These are phyloP conservation scores for Kalmusia sp. DNA, from an alignment of 2,329 filamentous ascomycete genomes.

Conservation along the genomic window DNA sequence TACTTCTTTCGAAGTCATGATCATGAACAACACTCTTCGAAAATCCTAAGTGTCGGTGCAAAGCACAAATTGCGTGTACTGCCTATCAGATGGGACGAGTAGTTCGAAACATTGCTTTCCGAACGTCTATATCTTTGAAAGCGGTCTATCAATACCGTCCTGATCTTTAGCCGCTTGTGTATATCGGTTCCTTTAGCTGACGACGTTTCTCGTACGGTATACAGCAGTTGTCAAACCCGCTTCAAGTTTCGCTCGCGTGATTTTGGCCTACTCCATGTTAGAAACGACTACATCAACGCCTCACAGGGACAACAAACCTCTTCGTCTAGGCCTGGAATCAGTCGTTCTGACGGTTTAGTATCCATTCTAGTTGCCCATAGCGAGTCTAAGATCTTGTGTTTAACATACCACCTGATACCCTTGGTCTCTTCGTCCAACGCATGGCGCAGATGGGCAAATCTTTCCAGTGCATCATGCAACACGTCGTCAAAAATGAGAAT, in stretches of 20 bases:
- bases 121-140: background rate
- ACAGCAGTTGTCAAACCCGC: background rate
- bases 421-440: background rate
- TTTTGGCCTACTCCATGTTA: background rate
- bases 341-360: background rate
- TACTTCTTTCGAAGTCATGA: background rate
- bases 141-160: background rate
- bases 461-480: background rate
- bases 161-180: background rate
- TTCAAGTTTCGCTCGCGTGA: background rate
- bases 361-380: background rate
- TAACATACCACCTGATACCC: background rate
- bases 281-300: background rate
- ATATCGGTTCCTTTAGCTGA: background rate
- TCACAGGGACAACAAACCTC: background rate
- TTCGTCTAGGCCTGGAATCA: background rate
- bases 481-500: background rate
- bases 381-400: background rate
- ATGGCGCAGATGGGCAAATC: background rate
- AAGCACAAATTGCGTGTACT: background rate
- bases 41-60: background rate
- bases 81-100: background rate
- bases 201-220: background rate
- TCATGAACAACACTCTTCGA: background rate
- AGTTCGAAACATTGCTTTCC: background rate